Evolutionary conservation across 1,139 yeast species (phyloP).

Genomic region (Suhomyces guaymorum): DNA sequence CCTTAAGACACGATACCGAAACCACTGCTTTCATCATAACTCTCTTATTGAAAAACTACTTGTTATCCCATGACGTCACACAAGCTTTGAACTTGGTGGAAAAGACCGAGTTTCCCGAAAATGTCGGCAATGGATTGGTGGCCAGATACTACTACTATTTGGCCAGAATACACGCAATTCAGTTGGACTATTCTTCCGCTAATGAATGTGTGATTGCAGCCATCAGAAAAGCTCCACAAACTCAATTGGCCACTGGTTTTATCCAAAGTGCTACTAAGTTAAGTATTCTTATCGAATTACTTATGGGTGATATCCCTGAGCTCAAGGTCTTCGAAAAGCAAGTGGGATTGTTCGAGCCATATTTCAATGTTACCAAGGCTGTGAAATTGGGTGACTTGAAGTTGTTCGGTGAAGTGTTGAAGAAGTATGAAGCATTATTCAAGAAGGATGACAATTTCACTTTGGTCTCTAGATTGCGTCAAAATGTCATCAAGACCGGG

Average conservation of each 20-base stretch:
- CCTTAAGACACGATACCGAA: slow-evolving; percentile 89
- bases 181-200: slow-evolving; percentile 89
- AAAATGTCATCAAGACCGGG: slow-evolving; percentile 97
- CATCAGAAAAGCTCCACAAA: slow-evolving; percentile 96
- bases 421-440: slow-evolving; percentile 61
- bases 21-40: slow-evolving; percentile 88
- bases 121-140: slow-evolving; percentile 83
- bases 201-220: slow-evolving; percentile 90
- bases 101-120: slow-evolving; percentile 83
- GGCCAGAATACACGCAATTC: slow-evolving; percentile 88
- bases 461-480: slow-evolving; percentile 85
- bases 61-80: slow-evolving; percentile 75
- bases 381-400: slow-evolving; percentile 90
- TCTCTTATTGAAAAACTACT: slow-evolving; percentile 75
- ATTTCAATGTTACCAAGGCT: slow-evolving; percentile 85
- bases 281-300: slow-evolving; percentile 81
- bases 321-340: slow-evolving; percentile 73
- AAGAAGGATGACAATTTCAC: slow-evolving; percentile 81
- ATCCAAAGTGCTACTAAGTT: slow-evolving; percentile 88
- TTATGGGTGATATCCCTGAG: slow-evolving; percentile 98
- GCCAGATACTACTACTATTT: slow-evolving; percentile 91
- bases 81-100: slow-evolving; percentile 90
- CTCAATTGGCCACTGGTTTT: slow-evolving; percentile 81
- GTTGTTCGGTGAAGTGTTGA: slow-evolving; percentile 73
- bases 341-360: slow-evolving; percentile 64